Evolutionary conservation across 331 rosid species (phyloP).

Genomic region (Rosa hybrid): DNA sequence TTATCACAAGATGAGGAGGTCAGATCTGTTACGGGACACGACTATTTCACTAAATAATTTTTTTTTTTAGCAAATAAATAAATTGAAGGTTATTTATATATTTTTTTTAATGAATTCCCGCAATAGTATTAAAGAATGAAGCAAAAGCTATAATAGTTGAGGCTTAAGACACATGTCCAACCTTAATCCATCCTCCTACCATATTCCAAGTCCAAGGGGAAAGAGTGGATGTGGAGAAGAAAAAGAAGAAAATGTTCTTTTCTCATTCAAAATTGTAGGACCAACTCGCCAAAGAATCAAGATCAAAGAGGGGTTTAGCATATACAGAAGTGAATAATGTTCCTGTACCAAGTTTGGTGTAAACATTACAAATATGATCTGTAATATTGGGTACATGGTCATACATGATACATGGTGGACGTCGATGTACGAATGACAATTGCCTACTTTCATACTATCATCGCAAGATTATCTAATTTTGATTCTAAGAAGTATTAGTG

Average conservation of each 20-base stretch:
- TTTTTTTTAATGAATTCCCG: background rate
- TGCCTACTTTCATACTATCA: background rate
- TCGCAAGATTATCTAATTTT: background rate
- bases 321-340: background rate
- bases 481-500: background rate
- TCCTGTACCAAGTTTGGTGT: background rate
- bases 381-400: background rate
- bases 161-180: background rate
- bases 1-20: background rate
- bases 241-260: conserved; percentile 4
- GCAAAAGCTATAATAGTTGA: background rate
- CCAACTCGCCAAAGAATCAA: conserved; percentile 6
- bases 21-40: background rate
- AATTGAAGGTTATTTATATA: too few species aligned
- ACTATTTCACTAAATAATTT: background rate
- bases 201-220: background rate
- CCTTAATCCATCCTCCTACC: background rate
- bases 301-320: background rate
- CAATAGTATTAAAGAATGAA: background rate
- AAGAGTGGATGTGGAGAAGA: conserved; percentile 4
- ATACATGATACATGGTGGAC: background rate
- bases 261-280: conserved; percentile 4
- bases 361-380: background rate
- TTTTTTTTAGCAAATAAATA: background rate
- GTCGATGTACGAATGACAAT: background rate